These are phyloP conservation scores for Inga leiocalycina DNA, from an alignment of 306 rosid genomes.

Conservation along the genomic window DNA sequence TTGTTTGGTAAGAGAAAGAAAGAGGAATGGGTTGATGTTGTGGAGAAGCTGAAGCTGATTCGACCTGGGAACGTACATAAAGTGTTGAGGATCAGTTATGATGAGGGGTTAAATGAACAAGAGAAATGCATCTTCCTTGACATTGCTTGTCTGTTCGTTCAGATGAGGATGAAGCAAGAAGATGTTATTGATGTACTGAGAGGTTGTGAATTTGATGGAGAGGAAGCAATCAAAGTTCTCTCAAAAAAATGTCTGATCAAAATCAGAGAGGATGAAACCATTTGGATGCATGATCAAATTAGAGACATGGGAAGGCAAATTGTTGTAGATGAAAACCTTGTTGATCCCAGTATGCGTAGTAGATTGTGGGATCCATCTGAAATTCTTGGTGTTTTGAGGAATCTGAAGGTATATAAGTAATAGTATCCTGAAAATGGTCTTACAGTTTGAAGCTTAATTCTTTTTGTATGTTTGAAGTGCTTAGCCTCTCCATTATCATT, in stretches of 20 bases:
- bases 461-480: not conserved
- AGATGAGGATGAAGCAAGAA: slow-evolving; percentile 47
- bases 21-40: slow-evolving; percentile 55
- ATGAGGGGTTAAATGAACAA: slow-evolving; percentile 49
- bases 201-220: slow-evolving; percentile 65
- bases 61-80: slow-evolving; percentile 54
- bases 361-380: slow-evolving; percentile 64
- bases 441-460: not conserved
- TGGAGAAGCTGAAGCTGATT: slow-evolving; percentile 43
- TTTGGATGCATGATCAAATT: slow-evolving; percentile 77
- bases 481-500: not conserved
- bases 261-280: slow-evolving; percentile 30
- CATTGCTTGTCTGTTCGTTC: slow-evolving; percentile 58
- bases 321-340: slow-evolving; percentile 21
- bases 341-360: slow-evolving; percentile 52
- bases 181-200: slow-evolving; percentile 52
- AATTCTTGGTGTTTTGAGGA: slow-evolving; percentile 46
- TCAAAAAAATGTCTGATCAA: slow-evolving; percentile 56
- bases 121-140: slow-evolving; percentile 62
- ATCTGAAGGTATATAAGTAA: not conserved
- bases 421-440: not conserved
- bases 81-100: slow-evolving; percentile 61
- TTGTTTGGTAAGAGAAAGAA: slow-evolving; percentile 50
- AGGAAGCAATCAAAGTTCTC: slow-evolving; percentile 43
- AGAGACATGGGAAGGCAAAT: slow-evolving; percentile 78